A percentile compares a stretch with the other conserved stretches of the same genome.
Conservation (phyloP, 108 stramenopile genomes). For the Nitzschia palea region DNA sequence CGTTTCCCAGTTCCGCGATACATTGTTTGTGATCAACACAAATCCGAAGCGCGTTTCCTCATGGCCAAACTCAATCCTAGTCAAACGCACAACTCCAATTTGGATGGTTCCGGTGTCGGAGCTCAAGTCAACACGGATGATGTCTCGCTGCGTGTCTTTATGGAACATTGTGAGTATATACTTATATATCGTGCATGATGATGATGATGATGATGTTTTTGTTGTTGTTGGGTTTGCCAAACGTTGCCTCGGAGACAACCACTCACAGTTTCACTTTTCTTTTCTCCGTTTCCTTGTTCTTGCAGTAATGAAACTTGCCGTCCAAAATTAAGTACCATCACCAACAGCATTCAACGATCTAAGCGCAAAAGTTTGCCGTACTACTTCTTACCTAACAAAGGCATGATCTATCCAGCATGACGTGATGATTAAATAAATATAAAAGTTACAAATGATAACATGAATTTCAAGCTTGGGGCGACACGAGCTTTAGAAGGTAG, state of each 20-base stretch:
- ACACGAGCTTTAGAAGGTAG: conserved; percentile 1
- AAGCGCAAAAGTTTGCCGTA: no score
- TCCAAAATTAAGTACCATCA: conserved; percentile 51
- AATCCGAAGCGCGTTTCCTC: conserved; percentile 97
- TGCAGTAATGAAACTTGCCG: conserved; percentile 77
- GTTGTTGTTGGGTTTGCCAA: neutral
- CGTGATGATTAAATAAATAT: no score
- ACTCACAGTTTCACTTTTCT: neutral
- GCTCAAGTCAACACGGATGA: conserved; percentile 98
- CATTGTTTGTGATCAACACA: conserved; percentile 99
- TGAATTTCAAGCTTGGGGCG: neutral
- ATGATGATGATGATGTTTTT: neutral
- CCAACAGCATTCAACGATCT: no score
- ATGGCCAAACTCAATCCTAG: conserved; percentile 99
- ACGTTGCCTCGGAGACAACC: neutral
- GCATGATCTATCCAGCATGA: no score
- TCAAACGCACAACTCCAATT: conserved; percentile 91
- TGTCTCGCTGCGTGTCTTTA: conserved; percentile 97
- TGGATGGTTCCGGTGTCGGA: conserved; percentile 62
- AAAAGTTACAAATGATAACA: no score
- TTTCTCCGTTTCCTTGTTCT: neutral
- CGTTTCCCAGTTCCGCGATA: conserved; percentile 97
- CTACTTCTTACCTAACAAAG: no score
- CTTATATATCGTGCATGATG: no score
- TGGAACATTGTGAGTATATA: conserved; percentile 86